A percentile compares a stretch with the other conserved stretches of the same genome.
Conservation (phyloP, 2,329 filamentous ascomycete genomes). For the Ceratocystis colombiana region DNA sequence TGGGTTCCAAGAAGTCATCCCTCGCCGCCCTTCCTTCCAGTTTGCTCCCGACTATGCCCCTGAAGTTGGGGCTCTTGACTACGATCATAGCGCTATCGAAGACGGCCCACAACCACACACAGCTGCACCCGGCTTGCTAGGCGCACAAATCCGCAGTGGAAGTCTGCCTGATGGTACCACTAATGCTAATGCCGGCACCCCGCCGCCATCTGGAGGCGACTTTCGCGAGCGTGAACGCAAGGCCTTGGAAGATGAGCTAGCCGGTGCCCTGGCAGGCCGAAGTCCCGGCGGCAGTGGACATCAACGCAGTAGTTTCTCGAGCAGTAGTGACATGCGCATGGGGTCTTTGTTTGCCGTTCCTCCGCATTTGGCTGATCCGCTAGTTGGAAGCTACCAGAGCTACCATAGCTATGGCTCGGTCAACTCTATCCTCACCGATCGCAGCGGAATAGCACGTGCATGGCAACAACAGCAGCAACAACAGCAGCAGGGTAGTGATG, state of each 20-base stretch:
- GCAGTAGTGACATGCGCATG: conserved; percentile 29
- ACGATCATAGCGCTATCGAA: conserved; percentile 26
- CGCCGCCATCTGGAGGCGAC: conserved; percentile 27
- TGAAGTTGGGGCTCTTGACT: conserved; percentile 29
- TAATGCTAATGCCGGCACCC: too few relatives aligned
- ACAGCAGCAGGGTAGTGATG: conserved; percentile 30
- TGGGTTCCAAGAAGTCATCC: conserved; percentile 77
- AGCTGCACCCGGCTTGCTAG: conserved; percentile 39
- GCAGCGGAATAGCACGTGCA: conserved; percentile 23
- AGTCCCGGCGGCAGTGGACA: neutral
- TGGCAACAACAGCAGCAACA: conserved; percentile 30
- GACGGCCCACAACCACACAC: conserved; percentile 28
- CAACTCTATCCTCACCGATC: conserved; percentile 18
- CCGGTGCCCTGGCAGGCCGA: conserved; percentile 13
- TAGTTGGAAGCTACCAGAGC: conserved; percentile 61
- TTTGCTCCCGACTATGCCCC: conserved; percentile 48
- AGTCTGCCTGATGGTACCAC: conserved; percentile 6
- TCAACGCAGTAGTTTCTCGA: conserved; percentile 23
- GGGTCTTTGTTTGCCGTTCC: conserved; percentile 48
- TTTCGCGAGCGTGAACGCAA: conserved; percentile 43
- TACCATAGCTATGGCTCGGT: conserved; percentile 48
- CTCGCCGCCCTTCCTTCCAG: conserved; percentile 64
- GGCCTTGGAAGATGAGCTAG: conserved; percentile 35
- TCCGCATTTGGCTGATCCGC: conserved; percentile 54
- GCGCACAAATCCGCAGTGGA: conserved; percentile 42